These are phyloP conservation scores for Coemansia sp. DNA, from an alignment of 371 early-diverging fungal genomes.

Conservation along the genomic window DNA sequence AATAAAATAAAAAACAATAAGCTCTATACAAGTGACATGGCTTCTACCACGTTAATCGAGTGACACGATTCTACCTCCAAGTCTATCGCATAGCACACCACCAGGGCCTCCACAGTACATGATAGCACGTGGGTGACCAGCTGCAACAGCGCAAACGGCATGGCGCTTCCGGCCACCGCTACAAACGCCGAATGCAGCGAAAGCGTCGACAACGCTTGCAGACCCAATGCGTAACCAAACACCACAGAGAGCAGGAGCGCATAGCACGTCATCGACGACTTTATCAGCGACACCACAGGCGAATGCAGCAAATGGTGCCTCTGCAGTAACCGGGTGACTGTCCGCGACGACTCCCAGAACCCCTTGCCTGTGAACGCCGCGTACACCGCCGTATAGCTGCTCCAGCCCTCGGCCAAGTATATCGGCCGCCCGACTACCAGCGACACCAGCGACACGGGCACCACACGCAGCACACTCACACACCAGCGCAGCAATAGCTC, in stretches of 20 bases:
- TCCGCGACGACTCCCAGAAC: conserved; percentile 36
- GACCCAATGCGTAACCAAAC: conserved; percentile 36
- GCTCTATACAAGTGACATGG: conserved; percentile 39
- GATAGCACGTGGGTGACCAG: conserved; percentile 41
- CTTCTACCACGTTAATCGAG: conserved; percentile 46
- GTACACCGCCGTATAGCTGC: conserved; percentile 46
- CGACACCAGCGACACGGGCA: conserved; percentile 35
- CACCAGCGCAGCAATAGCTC: conserved; percentile 39
- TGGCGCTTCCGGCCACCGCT: conserved; percentile 33
- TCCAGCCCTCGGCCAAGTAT: conserved; percentile 32
- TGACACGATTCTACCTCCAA: conserved; percentile 47
- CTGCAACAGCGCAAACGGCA: conserved; percentile 42
- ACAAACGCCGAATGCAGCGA: conserved; percentile 34
- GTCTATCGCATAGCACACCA: conserved; percentile 51
- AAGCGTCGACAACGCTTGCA: conserved; percentile 18
- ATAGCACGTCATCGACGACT: conserved; percentile 46
- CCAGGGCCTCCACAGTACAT: conserved; percentile 45
- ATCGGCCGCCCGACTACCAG: conserved; percentile 31
- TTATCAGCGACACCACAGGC: conserved; percentile 42
- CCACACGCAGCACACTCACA: conserved; percentile 23
- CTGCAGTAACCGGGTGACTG: conserved; percentile 26
- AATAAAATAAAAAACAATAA: not conserved
- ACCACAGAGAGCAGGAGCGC: conserved; percentile 40
- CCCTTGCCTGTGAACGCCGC: conserved; percentile 45
- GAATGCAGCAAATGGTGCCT: conserved; percentile 43